Base-by-base conservation (phyloP, 345 rosid genomes). In the Moringa oleifera region DNA sequence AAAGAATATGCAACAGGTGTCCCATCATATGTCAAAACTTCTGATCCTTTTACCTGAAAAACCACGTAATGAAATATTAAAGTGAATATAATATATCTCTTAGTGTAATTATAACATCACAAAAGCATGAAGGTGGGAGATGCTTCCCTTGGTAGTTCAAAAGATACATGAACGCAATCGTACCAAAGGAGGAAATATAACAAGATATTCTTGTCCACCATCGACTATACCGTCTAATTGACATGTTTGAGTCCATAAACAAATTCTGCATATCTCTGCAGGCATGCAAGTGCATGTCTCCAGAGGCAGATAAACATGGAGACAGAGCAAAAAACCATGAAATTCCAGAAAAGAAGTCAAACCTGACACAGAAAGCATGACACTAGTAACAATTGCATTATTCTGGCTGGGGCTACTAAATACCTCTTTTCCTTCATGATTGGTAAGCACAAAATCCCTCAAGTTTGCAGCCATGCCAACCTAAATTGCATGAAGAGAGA, bases 391-490 rank as follows among this genome's bases (percentile, higher is more conserved):
- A 41, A 41, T 11, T 41, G 47, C 47, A 64, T 24, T n/a, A 68
- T 20, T 5, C 37, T 51, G 17, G 51, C 54, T 10, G 22, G 23
- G 13, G 10, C 21, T 20, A 41, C 6, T 59, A 51, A 3, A 20
- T 79, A 93, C 97, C 88, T 84, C 84, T 23, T 73, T 80, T 75
- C 97, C 97, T 59, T 86, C 83, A 53, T 70, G 68, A 65, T 86
- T 73, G 28, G 79, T 82, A 31, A 90, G 81, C 66, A 80, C 75
- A 74, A 73, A 90, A 75, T 83, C 90, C 75, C 76, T 84, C 80
- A 86, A 81, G 72, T 93, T 93, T 69, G 86, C 97, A 58, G 91
- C 98, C 87, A 93, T 72, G 51, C 96, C 97, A 65, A 82, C 81
- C 98, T 93, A 75, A 69, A 51, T 20, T 45, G 17, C 9, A 21